phyloP scores from a whole-genome alignment of 345 rosid genomes.

The Populus davidiana region DNA sequence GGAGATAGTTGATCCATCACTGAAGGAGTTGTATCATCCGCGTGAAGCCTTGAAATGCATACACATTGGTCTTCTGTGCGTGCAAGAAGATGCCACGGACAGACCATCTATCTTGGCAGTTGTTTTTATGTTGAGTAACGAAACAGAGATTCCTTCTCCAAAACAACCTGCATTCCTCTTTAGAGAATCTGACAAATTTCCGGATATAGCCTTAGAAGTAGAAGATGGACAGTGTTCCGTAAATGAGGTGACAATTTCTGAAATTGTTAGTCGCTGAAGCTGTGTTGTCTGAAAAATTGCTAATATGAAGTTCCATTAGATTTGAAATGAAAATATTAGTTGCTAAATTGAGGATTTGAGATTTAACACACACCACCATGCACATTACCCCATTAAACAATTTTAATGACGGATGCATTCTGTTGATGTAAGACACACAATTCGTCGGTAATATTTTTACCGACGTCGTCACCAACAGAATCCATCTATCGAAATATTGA shows the following conservation, averaged over 20 bases:
- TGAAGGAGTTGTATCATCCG: neutral
- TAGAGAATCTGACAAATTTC: neutral
- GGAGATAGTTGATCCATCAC: too few relatives aligned
- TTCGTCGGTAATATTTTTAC: too few relatives aligned
- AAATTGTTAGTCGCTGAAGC: neutral
- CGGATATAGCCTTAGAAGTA: neutral
- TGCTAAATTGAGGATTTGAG: too few relatives aligned
- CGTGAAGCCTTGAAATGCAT: conserved; percentile 6
- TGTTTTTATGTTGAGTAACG: neutral
- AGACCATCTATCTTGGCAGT: conserved; percentile 8
- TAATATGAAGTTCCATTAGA: too few relatives aligned
- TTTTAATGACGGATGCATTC: too few relatives aligned
- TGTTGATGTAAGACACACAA: too few relatives aligned
- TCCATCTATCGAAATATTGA: too few relatives aligned
- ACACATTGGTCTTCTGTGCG: conserved; percentile 6
- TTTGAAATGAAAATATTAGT: too few relatives aligned
- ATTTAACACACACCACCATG: too few relatives aligned
- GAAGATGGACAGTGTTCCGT: neutral
- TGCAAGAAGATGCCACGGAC: neutral
- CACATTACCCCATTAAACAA: too few relatives aligned
- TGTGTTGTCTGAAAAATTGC: neutral
- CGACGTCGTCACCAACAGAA: too few relatives aligned
- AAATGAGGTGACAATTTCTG: neutral
- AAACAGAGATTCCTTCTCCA: neutral
- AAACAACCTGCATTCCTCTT: neutral